Conservation (phyloP, 148 eudicot species). For the Rhododendron williamsianum region DNA sequence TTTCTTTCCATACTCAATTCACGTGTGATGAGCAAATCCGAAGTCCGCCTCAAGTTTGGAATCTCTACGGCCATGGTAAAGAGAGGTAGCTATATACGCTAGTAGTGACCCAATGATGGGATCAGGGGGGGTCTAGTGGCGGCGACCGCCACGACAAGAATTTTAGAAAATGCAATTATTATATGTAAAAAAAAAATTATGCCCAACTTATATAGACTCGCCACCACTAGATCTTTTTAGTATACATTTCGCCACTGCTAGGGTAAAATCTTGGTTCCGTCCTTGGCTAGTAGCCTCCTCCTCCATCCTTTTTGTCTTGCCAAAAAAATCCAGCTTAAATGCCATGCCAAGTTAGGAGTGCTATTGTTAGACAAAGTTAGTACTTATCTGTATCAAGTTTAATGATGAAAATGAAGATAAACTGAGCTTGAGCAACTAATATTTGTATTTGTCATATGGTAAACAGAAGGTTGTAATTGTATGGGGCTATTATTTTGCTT, state of each 20-base stretch:
- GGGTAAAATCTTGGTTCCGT: no score
- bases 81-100: background rate
- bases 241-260: no score
- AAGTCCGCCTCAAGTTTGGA: background rate
- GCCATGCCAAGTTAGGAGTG: background rate
- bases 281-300: no score
- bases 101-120: background rate
- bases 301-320: background rate
- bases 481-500: background rate
- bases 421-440: background rate
- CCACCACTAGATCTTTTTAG: no score
- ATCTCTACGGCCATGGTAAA: background rate
- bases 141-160: no score
- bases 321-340: background rate
- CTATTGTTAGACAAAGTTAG: background rate
- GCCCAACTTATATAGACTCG: no score
- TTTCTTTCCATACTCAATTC: background rate
- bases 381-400: background rate
- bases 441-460: background rate
- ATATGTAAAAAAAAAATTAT: no score
- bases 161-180: no score
- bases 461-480: background rate
- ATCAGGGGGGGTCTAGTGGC: no score
- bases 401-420: background rate
- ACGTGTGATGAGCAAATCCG: background rate